A percentile compares a stretch with the other conserved stretches of the same genome.
phyloP scores from a whole-genome alignment of 768 basidiomycete species.

The Zangia roseola region DNA sequence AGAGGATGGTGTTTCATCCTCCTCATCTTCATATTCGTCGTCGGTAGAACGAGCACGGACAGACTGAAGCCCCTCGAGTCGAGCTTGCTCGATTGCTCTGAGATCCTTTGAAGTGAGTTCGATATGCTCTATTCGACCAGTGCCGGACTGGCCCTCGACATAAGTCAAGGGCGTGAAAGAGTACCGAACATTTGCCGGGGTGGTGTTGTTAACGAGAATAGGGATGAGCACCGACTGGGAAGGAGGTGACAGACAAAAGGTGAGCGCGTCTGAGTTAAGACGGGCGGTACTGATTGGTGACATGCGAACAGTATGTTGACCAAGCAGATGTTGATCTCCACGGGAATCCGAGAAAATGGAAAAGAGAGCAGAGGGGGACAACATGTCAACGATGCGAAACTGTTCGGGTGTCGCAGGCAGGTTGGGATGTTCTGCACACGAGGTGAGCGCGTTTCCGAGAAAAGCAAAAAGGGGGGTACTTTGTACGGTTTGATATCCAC shows the following conservation, averaged over 20 bases:
- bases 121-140: constrained; percentile 48
- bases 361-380: constrained; percentile 53
- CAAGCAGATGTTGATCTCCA: constrained; percentile 64
- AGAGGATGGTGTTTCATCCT: constrained; percentile 30
- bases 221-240: constrained; percentile 67
- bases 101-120: constrained; percentile 65
- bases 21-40: constrained; percentile 71
- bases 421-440: constrained; percentile 32
- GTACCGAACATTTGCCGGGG: constrained; percentile 68
- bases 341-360: constrained; percentile 36
- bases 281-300: constrained; percentile 93
- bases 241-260: constrained; percentile 68
- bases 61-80: constrained; percentile 50
- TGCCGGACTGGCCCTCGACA: constrained; percentile 36
- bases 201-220: constrained; percentile 87
- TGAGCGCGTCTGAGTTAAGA: constrained; percentile 72
- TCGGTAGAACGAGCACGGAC: constrained; percentile 45
- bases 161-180: constrained; percentile 65
- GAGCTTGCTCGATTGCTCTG: constrained; percentile 61
- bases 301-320: constrained; percentile 90
- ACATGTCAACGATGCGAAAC: constrained; percentile 47
- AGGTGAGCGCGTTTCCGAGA: constrained; percentile 2
- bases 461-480: constrained; percentile 25
- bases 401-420: constrained; percentile 44
- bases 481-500: constrained; percentile 26